Conservation (phyloP, 441 rosid genomes). For the Gossypium trilobum region DNA sequence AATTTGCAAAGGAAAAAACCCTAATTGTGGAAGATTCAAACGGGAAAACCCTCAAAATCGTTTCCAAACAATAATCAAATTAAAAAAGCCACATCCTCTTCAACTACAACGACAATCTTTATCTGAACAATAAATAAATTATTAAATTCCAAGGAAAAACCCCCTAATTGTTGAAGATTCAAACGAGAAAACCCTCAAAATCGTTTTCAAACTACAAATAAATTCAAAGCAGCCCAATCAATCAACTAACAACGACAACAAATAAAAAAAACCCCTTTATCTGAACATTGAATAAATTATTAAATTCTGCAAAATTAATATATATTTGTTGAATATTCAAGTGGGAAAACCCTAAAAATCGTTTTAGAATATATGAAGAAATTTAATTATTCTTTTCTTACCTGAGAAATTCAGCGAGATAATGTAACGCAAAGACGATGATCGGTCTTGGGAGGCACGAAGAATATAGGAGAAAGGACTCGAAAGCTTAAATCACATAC, state of each 20-base stretch:
- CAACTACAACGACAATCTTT: background rate
- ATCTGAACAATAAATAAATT: too few species aligned
- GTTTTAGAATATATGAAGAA: background rate
- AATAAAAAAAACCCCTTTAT: background rate
- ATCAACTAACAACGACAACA: too few species aligned
- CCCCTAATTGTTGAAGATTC: too few species aligned
- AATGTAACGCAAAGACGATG: background rate
- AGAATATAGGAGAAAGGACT: background rate
- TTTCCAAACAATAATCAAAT: too few species aligned
- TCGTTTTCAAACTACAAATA: background rate
- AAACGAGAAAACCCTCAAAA: too few species aligned
- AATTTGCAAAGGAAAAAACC: too few species aligned
- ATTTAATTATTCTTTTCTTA: background rate
- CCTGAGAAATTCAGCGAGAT: slow-evolving; percentile 1
- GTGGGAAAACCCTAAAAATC: background rate
- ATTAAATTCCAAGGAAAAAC: too few species aligned
- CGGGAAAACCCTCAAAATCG: too few species aligned
- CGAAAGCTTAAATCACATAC: background rate
- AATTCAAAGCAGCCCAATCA: too few species aligned
- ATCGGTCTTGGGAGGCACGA: background rate
- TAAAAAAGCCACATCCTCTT: too few species aligned
- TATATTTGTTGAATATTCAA: background rate
- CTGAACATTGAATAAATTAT: background rate
- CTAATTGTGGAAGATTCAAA: too few species aligned
- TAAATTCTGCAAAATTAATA: background rate